Base-by-base conservation (phyloP, 768 basidiomycete genomes). In the Leccinum subgranulosum region DNA sequence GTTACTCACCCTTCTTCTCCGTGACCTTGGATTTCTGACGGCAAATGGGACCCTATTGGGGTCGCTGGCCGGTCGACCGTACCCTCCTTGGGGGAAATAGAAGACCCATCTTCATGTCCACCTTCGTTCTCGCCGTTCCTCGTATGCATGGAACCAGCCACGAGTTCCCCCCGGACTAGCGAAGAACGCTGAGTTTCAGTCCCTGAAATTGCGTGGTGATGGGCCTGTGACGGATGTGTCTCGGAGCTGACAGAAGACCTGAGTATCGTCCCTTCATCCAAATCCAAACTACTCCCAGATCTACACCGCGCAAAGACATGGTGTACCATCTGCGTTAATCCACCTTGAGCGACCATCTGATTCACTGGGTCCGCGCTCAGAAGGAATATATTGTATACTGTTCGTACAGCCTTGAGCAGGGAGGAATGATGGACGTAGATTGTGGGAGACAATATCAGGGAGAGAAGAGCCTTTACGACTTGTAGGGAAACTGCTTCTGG, bases 291-390 rank as follows among this genome's bases (percentile, higher is more conserved):
- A 27, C 60, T 59, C 50, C 68, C 72, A 28, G 78, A 66, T 69
- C 79, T 80, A 66, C 92, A 92, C 21, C 97, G 84, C 14, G 88
- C 82, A 70, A 99, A 98, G 56, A 98, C 86, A 66, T 98, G 95
- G 65, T 97, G 90, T 3, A 98, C 94, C 87, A 99, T 98, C 72
- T 99, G 97, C 0, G 94, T 94, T 17, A 99, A 82, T 17, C 95
- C 94, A 19, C 96, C 97, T 73, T 99, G 97, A 17, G 97, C 97
- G 36, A 99, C 96, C 78, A 92, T 95, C 75, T 98, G 97, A 64
- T 96, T 98, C 51, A 94, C 90, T 5, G 88, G 82, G 66, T 96
- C 93, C 21, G 82, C 80, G 65, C 92, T 94, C 58, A 98, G 80
- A 27, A 99, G 79, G 71, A 98, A 99, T 58, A 99, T 88, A 70